These are phyloP conservation scores for Ophiostoma fasciatum DNA, from an alignment of 2,329 filamentous ascomycete species.

Conservation along the genomic window DNA sequence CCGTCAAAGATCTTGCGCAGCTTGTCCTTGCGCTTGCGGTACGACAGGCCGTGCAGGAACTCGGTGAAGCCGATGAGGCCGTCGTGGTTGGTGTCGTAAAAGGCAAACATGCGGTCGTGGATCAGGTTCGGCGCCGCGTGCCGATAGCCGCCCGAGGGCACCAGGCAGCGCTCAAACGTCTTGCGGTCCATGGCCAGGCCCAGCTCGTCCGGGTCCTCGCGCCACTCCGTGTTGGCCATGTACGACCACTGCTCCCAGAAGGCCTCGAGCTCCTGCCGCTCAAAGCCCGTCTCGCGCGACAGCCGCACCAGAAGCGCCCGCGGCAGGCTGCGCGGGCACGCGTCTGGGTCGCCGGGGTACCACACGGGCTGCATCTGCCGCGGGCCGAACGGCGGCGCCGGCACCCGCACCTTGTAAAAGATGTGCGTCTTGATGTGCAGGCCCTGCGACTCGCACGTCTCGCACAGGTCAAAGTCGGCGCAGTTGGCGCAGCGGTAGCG, in stretches of 20 bases:
- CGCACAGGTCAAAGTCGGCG: conserved; percentile 85
- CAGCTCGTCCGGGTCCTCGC: conserved; percentile 63
- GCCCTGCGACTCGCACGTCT: conserved; percentile 70
- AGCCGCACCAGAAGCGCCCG: conserved; percentile 52
- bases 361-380: conserved; percentile 69
- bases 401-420: conserved; percentile 91
- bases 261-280: conserved; percentile 77
- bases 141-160: conserved; percentile 67
- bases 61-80: conserved; percentile 85
- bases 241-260: conserved; percentile 96
- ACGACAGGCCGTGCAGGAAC: conserved; percentile 71
- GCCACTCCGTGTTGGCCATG: conserved; percentile 75
- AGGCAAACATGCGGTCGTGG: conserved; percentile 91
- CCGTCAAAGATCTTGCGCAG: conserved; percentile 42
- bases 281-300: conserved; percentile 59
- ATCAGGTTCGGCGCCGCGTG: conserved; percentile 75
- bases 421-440: conserved; percentile 80
- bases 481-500: conserved; percentile 94
- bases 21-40: conserved; percentile 31
- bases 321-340: conserved; percentile 52
- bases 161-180: conserved; percentile 83
- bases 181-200: conserved; percentile 76
- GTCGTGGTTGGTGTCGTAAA: conserved; percentile 86
- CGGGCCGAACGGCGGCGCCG: conserved; percentile 69
- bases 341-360: conserved; percentile 77